phyloP scores from a whole-genome alignment of 2,329 filamentous ascomycete species.

The Stromatinia cepivora region DNA sequence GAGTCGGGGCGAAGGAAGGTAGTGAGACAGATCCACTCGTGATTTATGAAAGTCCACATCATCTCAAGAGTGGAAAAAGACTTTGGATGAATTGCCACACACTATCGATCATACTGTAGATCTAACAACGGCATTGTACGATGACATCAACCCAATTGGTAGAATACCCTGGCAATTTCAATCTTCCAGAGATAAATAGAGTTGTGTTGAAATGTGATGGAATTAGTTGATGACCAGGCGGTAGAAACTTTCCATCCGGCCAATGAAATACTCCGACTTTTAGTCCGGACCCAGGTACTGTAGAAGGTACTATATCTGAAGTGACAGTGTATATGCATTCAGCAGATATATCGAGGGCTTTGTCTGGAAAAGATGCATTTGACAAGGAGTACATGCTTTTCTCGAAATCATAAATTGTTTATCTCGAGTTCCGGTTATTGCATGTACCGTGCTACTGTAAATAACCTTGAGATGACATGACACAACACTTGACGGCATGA shows the following conservation, averaged over 20 bases:
- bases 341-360: background rate
- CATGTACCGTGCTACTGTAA: slow-evolving; percentile 18
- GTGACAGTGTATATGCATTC: slow-evolving; percentile 11
- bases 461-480: slow-evolving; percentile 22
- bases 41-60: slow-evolving; percentile 20
- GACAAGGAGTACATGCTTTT: slow-evolving; percentile 7
- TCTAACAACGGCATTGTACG: slow-evolving; percentile 13
- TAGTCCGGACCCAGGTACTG: background rate
- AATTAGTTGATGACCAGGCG: background rate
- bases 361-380: slow-evolving; percentile 6
- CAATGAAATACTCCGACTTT: slow-evolving; percentile 17
- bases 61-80: slow-evolving; percentile 9
- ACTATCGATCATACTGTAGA: slow-evolving; percentile 20
- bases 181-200: slow-evolving; percentile 6
- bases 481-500: slow-evolving; percentile 23
- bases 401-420: slow-evolving; percentile 18
- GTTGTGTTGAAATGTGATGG: slow-evolving; percentile 5
- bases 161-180: background rate
- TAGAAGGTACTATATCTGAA: slow-evolving; percentile 13
- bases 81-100: slow-evolving; percentile 19
- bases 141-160: slow-evolving; percentile 8
- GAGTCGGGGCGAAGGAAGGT: background rate
- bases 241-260: background rate
- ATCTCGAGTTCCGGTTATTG: slow-evolving; percentile 19
- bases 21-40: slow-evolving; percentile 18